A percentile compares a stretch with the other conserved stretches of the same genome.
Evolutionary conservation across 768 basidiomycete species (phyloP).

Genomic region (Rhodocollybia butyracea): DNA sequence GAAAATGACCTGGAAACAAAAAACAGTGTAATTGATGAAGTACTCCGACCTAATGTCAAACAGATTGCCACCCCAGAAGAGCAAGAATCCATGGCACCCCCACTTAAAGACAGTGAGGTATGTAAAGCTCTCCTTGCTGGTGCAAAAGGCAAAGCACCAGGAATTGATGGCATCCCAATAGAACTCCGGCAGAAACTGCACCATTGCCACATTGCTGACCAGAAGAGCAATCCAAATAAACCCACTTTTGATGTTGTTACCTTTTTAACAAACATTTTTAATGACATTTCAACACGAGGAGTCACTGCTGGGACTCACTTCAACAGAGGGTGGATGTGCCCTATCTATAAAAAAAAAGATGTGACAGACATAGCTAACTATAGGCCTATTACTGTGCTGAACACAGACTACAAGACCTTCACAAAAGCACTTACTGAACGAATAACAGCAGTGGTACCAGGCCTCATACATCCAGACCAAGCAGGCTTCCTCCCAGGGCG

Average conservation of each 20-base stretch:
- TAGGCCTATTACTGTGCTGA: slow-evolving; percentile 15
- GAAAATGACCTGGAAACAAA: background rate
- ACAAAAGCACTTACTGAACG: too few relatives aligned
- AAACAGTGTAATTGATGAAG: background rate
- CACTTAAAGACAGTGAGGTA: too few relatives aligned
- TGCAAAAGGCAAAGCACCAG: too few relatives aligned
- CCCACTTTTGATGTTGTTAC: background rate
- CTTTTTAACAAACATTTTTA: background rate
- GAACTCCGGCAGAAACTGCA: background rate
- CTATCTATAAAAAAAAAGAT: slow-evolving; percentile 13
- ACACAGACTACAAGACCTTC: slow-evolving; percentile 27
- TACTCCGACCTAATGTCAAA: background rate
- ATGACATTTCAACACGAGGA: slow-evolving; percentile 14
- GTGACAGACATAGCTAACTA: slow-evolving; percentile 15
- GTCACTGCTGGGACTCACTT: slow-evolving; percentile 3
- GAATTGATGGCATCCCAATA: too few relatives aligned
- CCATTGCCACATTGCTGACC: background rate
- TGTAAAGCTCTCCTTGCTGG: too few relatives aligned
- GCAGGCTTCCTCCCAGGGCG: too few relatives aligned
- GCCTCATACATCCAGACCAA: too few relatives aligned
- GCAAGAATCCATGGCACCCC: too few relatives aligned
- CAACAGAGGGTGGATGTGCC: too few relatives aligned
- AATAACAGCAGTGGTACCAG: too few relatives aligned
- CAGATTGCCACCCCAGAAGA: background rate
- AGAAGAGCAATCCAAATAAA: background rate